Percentiles rank a stretch among this genome's conserved stretches.
phyloP scores from a whole-genome alignment of 176 grass and related monocot genomes.

The Hsuehochloa calcarea region DNA sequence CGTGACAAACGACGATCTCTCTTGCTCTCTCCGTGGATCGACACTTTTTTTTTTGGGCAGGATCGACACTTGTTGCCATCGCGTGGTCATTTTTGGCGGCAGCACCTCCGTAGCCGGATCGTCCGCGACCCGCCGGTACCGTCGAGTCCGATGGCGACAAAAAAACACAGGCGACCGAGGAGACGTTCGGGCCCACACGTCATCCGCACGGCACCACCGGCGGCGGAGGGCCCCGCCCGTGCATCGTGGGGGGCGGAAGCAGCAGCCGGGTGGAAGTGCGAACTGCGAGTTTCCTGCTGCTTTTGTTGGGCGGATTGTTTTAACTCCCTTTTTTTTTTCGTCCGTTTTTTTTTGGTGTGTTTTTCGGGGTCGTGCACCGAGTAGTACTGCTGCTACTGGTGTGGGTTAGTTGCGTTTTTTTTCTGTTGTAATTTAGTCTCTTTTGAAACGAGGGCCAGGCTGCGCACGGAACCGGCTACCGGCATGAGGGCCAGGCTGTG shows the following conservation, averaged over 20 bases:
- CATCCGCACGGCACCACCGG: background rate
- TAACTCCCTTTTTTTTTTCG: background rate
- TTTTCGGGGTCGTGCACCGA: background rate
- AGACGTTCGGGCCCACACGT: background rate
- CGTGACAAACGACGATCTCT: background rate
- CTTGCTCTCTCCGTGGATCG: background rate
- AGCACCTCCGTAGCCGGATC: background rate
- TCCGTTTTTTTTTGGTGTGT: too few species aligned
- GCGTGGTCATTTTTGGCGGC: background rate
- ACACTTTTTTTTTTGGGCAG: background rate
- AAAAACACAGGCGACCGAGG: background rate
- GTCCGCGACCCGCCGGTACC: background rate
- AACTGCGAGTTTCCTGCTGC: background rate
- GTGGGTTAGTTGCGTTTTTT: too few species aligned
- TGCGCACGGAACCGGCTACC: conserved; percentile 37
- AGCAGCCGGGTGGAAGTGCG: background rate
- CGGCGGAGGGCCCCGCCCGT: background rate
- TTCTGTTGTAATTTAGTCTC: too few species aligned
- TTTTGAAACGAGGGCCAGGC: background rate
- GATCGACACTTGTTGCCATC: background rate
- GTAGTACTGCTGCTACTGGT: background rate
- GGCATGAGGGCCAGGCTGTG: conserved; percentile 13
- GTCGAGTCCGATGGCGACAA: background rate
- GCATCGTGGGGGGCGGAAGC: background rate
- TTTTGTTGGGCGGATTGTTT: background rate